Evolutionary conservation across 345 rosid genomes (phyloP), one percentile per base, ranked within the genome.

Genomic region (Diplotaxis tenuifolia): DNA sequence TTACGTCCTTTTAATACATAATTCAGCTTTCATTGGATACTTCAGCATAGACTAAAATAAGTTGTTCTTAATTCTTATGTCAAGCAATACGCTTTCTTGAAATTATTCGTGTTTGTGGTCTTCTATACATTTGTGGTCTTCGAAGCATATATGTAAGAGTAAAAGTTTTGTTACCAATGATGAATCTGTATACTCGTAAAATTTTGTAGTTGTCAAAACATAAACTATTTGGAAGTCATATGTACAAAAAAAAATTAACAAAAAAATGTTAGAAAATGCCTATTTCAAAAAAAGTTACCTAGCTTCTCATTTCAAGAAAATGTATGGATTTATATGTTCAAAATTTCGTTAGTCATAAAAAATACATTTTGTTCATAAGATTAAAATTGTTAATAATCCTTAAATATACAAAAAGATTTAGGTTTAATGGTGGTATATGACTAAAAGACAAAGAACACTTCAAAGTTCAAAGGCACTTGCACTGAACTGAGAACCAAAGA

Each of bases 371-470:
- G 32, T 65, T 27, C 18, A 18, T 10, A 16, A 23, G 18, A 45
- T 28, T 25, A 14, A 22, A 63, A 60, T 22, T 10, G 36, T 16
- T 65, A 65, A 45, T 34, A 34, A 34, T 34, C 40, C 10, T 1
- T 9, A 34, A 34, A 34, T 34, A 34, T 9, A 34, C 40, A 34
- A 34, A 1, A 4, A 11, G 0, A 40, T 40, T 11, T 36, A 36
- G 16, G 49, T 66, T 40, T 40, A 40, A 4, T 40, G 49, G 49
- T 40, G 49, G 4, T 40, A 40, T 40, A 40, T 14, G 49, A 16
- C 16, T 14, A 40, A 66, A 66, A 57, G 72, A 74, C 78, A 74
- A 58, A 40, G 0, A 52, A 73, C 71, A 73, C 34, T 56, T 31
- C 22, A 53, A 53, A 47, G 21, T 22, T 38, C 14, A 47, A 73